These are phyloP conservation scores for Didymella segeticola DNA, from an alignment of 2,329 filamentous ascomycete species.

Conservation along the genomic window DNA sequence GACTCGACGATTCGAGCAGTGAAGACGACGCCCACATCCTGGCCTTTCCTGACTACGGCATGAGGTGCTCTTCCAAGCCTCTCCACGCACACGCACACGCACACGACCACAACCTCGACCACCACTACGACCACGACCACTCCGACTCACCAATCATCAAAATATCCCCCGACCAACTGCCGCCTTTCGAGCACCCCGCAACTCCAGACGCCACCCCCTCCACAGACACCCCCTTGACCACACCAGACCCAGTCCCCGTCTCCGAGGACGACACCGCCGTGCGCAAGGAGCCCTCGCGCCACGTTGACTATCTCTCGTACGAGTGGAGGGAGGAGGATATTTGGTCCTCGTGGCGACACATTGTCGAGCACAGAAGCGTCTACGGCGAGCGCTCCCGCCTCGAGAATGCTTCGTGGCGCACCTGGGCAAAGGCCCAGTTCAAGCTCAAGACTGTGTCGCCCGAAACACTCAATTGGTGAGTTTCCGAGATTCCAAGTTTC, in stretches of 20 bases:
- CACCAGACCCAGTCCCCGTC: slow-evolving; percentile 61
- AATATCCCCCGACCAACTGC: slow-evolving; percentile 1
- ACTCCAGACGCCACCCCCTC: slow-evolving; percentile 50
- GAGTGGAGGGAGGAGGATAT: slow-evolving; percentile 96
- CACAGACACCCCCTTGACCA: slow-evolving; percentile 56
- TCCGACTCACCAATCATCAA: slow-evolving; percentile 30
- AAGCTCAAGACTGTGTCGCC: slow-evolving; percentile 86
- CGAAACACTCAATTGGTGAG: slow-evolving; percentile 91
- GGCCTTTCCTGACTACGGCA: slow-evolving; percentile 54
- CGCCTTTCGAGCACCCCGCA: slow-evolving; percentile 48
- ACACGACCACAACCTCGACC: no score
- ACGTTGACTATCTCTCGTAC: slow-evolving; percentile 95
- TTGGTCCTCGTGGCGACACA: slow-evolving; percentile 95
- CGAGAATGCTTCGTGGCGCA: slow-evolving; percentile 97
- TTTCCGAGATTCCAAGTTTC: no score
- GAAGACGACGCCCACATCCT: slow-evolving; percentile 53
- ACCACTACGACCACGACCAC: no score
- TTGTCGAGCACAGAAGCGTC: slow-evolving; percentile 77
- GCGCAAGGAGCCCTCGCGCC: slow-evolving; percentile 75
- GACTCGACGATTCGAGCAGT: slow-evolving; percentile 55
- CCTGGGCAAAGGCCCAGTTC: slow-evolving; percentile 93
- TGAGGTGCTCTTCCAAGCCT: slow-evolving; percentile 23
- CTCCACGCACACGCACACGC: slow-evolving; percentile 17
- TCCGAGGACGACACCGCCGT: slow-evolving; percentile 83
- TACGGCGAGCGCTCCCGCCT: slow-evolving; percentile 83